These are phyloP conservation scores for Candida pseudoglaebosa DNA, from an alignment of 805 yeast species.

Conservation along the genomic window DNA sequence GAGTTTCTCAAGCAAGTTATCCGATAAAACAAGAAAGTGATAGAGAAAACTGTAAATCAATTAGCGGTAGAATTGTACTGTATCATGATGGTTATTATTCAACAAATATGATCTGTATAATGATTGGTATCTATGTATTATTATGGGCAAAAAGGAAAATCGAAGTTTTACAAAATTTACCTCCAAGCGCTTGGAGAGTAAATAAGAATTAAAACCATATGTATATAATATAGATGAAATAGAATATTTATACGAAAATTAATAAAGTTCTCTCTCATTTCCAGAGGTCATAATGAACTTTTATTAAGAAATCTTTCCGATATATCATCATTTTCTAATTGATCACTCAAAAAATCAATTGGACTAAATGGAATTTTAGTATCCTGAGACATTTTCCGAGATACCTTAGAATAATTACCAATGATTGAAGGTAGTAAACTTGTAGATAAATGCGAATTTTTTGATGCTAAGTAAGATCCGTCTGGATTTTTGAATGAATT, in stretches of 20 bases:
- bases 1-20: conserved; percentile 12
- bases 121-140: conserved; percentile 61
- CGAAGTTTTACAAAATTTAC: conserved; percentile 63
- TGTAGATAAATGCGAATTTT: conserved; percentile 16
- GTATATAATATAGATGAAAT: conserved; percentile 2
- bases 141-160: conserved; percentile 66
- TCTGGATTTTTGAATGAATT: neutral
- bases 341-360: conserved; percentile 33
- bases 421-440: conserved; percentile 38
- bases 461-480: neutral
- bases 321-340: conserved; percentile 11
- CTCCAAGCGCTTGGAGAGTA: conserved; percentile 75
- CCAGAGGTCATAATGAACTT: too few species aligned
- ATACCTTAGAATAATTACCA: conserved; percentile 35
- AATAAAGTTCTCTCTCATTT: too few species aligned
- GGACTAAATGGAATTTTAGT: conserved; percentile 39
- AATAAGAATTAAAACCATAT: conserved; percentile 11
- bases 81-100: conserved; percentile 79
- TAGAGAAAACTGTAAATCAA: conserved; percentile 47
- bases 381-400: conserved; percentile 32
- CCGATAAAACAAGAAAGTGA: conserved; percentile 25
- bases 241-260: neutral
- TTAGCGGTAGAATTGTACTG: conserved; percentile 54
- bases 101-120: conserved; percentile 70
- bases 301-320: neutral